These are phyloP conservation scores for Primulina huaijiensis DNA, from an alignment of 257 asterid genomes.

Conservation along the genomic window DNA sequence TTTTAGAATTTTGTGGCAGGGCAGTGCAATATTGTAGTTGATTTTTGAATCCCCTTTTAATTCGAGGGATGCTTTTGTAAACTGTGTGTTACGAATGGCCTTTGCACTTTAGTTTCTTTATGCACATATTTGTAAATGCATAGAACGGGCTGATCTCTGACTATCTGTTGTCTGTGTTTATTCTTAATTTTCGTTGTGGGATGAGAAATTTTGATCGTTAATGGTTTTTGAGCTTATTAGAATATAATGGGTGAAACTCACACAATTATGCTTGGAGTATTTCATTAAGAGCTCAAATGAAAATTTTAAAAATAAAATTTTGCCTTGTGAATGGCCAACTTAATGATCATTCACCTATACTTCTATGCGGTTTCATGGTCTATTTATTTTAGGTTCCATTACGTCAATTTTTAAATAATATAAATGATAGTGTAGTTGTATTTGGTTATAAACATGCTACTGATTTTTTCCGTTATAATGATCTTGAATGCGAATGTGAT, in stretches of 20 bases:
- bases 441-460: conserved; percentile 1
- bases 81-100: background rate
- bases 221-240: background rate
- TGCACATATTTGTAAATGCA: background rate
- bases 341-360: background rate
- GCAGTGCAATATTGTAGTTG: conserved; percentile 13
- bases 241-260: background rate
- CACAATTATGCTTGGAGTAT: background rate
- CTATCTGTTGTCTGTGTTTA: background rate
- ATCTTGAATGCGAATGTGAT: conserved; percentile 13
- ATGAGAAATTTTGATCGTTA: background rate
- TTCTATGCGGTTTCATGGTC: background rate
- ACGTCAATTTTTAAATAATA: background rate
- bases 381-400: too few relatives aligned
- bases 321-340: background rate
- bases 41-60: background rate
- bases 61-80: conserved; percentile 14
- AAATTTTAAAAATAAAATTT: too few relatives aligned
- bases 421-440: background rate
- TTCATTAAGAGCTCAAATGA: background rate
- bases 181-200: conserved; percentile 6
- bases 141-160: conserved; percentile 1
- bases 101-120: background rate
- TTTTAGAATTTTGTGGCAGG: conserved; percentile 12
- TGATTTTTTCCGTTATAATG: background rate